These are phyloP conservation scores for Termitomyces sp. DNA, from an alignment of 768 basidiomycete genomes.

Conservation along the genomic window DNA sequence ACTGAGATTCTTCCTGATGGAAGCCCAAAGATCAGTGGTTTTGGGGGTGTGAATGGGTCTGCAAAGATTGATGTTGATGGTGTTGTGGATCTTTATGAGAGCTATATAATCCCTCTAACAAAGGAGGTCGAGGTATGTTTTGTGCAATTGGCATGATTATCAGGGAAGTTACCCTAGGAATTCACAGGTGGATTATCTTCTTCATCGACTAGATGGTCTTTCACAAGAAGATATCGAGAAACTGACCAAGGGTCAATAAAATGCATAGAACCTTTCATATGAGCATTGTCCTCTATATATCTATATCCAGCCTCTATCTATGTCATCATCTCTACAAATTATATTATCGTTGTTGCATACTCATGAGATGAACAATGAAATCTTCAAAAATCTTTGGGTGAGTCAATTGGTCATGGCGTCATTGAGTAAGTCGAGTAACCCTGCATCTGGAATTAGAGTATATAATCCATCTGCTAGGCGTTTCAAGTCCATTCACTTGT, in stretches of 20 bases:
- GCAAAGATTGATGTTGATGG: constrained; percentile 89
- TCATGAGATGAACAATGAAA: too few relatives aligned
- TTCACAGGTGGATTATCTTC: constrained; percentile 88
- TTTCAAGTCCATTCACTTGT: too few relatives aligned
- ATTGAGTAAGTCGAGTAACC: too few relatives aligned
- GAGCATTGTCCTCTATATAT: not conserved
- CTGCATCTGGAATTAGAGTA: too few relatives aligned
- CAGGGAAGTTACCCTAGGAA: not conserved
- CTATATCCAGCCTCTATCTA: not conserved
- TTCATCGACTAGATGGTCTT: constrained; percentile 84
- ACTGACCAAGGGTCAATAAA: constrained; percentile 31
- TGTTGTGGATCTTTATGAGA: constrained; percentile 91
- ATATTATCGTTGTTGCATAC: not conserved
- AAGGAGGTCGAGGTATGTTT: constrained; percentile 92
- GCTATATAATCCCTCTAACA: constrained; percentile 94
- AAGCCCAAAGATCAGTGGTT: constrained; percentile 27
- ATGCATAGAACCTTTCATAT: not conserved
- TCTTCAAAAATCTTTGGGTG: too few relatives aligned
- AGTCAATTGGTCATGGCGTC: too few relatives aligned
- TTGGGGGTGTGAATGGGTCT: constrained; percentile 28
- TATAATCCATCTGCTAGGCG: too few relatives aligned
- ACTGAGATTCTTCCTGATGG: constrained; percentile 32
- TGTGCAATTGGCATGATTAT: not conserved
- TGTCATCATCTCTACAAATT: not conserved
- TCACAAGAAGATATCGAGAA: constrained; percentile 76